Conservation (phyloP, 441 rosid genomes). For the Eutrema salsugineum region DNA sequence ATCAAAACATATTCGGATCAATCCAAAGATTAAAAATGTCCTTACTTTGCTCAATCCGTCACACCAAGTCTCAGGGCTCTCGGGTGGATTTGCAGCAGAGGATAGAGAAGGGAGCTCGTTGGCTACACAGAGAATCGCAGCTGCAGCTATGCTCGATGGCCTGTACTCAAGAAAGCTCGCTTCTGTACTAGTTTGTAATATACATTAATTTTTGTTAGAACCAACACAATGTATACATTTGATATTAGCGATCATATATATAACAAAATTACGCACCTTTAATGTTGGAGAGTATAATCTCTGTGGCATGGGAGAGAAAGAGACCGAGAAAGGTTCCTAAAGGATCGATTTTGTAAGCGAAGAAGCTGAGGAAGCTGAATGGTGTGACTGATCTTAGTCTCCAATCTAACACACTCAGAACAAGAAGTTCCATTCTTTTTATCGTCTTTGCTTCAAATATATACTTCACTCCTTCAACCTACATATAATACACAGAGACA, state of each 20-base stretch:
- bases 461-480: slow-evolving; percentile 76
- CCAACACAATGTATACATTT: background rate
- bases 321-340: slow-evolving; percentile 54
- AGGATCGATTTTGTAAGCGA: slow-evolving; percentile 83
- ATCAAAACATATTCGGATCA: background rate
- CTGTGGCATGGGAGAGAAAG: slow-evolving; percentile 63
- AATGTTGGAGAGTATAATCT: slow-evolving; percentile 72
- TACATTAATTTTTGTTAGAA: background rate
- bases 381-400: slow-evolving; percentile 94
- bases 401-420: slow-evolving; percentile 81
- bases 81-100: slow-evolving; percentile 46
- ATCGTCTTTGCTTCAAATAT: slow-evolving; percentile 83
- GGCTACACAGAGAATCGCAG: slow-evolving; percentile 82
- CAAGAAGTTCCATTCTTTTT: slow-evolving; percentile 90
- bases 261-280: slow-evolving; percentile 45
- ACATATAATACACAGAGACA: background rate
- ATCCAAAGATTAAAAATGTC: too few species aligned
- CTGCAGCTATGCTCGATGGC: slow-evolving; percentile 94
- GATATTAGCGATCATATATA: background rate
- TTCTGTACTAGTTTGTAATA: slow-evolving; percentile 41
- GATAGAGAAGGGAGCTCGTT: slow-evolving; percentile 72
- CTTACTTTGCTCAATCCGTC: slow-evolving; percentile 75
- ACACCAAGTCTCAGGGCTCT: slow-evolving; percentile 90
- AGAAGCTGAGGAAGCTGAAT: slow-evolving; percentile 71
- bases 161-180: slow-evolving; percentile 79